Percentiles rank a stretch among this genome's conserved stretches.
These are phyloP conservation scores for Sphagnurus paluster DNA, from an alignment of 1,284 basidiomycete genomes.

Conservation along the genomic window DNA sequence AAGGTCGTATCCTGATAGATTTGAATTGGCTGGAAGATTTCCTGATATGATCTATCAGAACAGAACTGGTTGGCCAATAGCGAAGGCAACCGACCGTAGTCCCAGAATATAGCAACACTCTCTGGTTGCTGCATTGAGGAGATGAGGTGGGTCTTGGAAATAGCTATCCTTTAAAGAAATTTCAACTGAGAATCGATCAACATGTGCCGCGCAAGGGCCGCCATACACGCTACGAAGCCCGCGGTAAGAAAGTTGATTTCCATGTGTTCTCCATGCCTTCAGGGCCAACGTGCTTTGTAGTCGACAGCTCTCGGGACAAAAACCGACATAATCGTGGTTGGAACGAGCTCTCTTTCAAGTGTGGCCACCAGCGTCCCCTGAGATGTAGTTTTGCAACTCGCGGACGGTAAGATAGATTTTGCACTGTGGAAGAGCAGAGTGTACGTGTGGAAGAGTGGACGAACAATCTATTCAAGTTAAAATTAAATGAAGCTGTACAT, in stretches of 20 bases:
- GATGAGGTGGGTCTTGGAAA: no score
- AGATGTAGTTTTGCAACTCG: no score
- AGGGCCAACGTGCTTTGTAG: no score
- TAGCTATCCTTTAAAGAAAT: no score
- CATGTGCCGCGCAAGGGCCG: neutral
- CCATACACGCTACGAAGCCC: neutral
- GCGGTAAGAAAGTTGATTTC: neutral
- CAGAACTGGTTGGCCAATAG: neutral
- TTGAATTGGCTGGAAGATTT: conserved; percentile 51
- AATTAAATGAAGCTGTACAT: no score
- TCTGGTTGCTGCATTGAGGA: conserved; percentile 31
- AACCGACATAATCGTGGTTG: neutral
- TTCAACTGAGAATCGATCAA: neutral
- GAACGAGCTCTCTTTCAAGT: neutral
- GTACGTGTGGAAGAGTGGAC: no score
- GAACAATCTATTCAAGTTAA: no score
- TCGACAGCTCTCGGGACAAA: no score
- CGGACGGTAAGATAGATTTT: no score
- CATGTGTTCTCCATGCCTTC: neutral
- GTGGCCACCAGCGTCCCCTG: neutral
- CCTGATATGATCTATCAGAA: conserved; percentile 35
- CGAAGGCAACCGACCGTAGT: conserved; percentile 46
- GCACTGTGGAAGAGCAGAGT: no score
- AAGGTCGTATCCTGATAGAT: conserved; percentile 43
- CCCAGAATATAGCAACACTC: conserved; percentile 62